A percentile compares a stretch with the other conserved stretches of the same genome.
Conservation (phyloP, 1,284 basidiomycete genomes). For the Filobasidium uniguttulatum region DNA sequence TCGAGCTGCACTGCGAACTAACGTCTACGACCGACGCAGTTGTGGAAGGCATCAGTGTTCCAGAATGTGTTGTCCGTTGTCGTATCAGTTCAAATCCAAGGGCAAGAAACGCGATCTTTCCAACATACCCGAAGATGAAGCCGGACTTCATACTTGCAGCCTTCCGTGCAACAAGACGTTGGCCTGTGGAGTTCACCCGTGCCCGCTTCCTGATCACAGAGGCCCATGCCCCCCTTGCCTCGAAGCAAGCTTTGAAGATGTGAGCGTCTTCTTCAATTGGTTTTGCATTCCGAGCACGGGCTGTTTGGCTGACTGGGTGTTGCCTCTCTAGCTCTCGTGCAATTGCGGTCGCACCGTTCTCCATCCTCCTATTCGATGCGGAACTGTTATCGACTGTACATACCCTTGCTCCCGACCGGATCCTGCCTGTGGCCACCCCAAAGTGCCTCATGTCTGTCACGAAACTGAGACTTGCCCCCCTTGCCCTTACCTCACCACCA, state of each 20-base stretch:
- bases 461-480: slow-evolving; percentile 59
- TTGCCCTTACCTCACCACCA: slow-evolving; percentile 62
- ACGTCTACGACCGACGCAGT: slow-evolving; percentile 11
- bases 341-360: slow-evolving; percentile 58
- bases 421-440: slow-evolving; percentile 65
- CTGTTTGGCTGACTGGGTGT: too few relatives aligned
- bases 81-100: slow-evolving; percentile 49
- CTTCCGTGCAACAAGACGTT: slow-evolving; percentile 59
- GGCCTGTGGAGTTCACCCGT: slow-evolving; percentile 57
- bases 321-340: slow-evolving; percentile 49
- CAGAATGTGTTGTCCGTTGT: slow-evolving; percentile 67
- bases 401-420: slow-evolving; percentile 62
- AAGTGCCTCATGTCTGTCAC: slow-evolving; percentile 64
- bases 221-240: slow-evolving; percentile 68
- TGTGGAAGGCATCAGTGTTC: slow-evolving; percentile 74
- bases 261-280: slow-evolving; percentile 26
- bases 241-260: slow-evolving; percentile 77
- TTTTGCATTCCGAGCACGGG: neutral
- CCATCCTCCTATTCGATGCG: slow-evolving; percentile 58
- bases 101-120: slow-evolving; percentile 42
- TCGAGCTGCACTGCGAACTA: neutral
- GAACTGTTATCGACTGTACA: slow-evolving; percentile 49
- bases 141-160: slow-evolving; percentile 61
- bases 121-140: slow-evolving; percentile 32
- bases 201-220: slow-evolving; percentile 64